phyloP scores from a whole-genome alignment of 2,329 filamentous ascomycete species.

The Arthrobotrys sinensis region DNA sequence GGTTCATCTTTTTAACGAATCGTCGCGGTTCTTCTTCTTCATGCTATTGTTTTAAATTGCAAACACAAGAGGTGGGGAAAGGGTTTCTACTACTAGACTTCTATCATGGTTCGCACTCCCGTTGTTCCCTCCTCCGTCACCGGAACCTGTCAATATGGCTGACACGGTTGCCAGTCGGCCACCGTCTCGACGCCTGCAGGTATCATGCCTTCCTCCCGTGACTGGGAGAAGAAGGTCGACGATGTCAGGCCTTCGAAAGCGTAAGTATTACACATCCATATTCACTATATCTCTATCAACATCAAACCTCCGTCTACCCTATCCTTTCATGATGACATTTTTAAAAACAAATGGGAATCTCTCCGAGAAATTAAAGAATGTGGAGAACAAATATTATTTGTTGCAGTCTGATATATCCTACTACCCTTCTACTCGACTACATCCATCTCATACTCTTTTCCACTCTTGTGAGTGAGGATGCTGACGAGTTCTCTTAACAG shows the following conservation, averaged over 20 bases:
- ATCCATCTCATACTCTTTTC: slow-evolving; percentile 16
- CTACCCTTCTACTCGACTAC: slow-evolving; percentile 46
- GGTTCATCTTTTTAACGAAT: slow-evolving; percentile 47
- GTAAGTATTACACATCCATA: slow-evolving; percentile 73
- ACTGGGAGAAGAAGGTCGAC: slow-evolving; percentile 85
- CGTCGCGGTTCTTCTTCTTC: slow-evolving; percentile 53
- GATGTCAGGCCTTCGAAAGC: slow-evolving; percentile 89
- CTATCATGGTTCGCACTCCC: slow-evolving; percentile 60
- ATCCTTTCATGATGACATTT: slow-evolving; percentile 79
- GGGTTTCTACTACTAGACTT: slow-evolving; percentile 29
- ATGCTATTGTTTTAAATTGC: slow-evolving; percentile 15
- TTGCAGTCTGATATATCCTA: slow-evolving; percentile 75
- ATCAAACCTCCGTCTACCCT: slow-evolving; percentile 64
- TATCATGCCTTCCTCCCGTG: slow-evolving; percentile 63
- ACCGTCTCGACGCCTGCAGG: slow-evolving; percentile 61
- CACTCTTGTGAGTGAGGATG: slow-evolving; percentile 18
- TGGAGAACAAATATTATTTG: slow-evolving; percentile 80
- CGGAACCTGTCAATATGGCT: slow-evolving; percentile 61
- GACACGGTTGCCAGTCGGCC: slow-evolving; percentile 63
- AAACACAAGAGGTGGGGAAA: slow-evolving; percentile 25
- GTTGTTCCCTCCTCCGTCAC: slow-evolving; percentile 57
- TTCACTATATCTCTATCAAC: slow-evolving; percentile 24
- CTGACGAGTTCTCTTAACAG: slow-evolving; percentile 71
- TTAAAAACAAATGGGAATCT: slow-evolving; percentile 99
- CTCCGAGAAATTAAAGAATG: slow-evolving; percentile 88